phyloP scores from a whole-genome alignment of 441 rosid genomes.

The Erodium trifolium region DNA sequence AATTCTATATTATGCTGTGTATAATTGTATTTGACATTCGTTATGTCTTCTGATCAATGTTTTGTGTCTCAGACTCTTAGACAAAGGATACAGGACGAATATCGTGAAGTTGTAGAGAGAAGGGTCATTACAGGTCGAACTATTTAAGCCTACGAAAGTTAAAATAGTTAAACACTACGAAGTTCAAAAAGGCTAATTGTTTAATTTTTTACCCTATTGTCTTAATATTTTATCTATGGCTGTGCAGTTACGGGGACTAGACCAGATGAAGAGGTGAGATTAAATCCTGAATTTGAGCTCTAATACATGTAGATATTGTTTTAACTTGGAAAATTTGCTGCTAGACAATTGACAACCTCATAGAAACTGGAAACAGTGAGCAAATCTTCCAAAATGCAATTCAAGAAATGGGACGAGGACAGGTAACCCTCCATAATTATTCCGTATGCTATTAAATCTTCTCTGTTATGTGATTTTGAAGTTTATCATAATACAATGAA shows the following conservation, averaged over 20 bases:
- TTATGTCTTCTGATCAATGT: constrained; percentile 19
- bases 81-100: constrained; percentile 76
- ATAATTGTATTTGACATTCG: not conserved
- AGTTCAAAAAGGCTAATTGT: no score
- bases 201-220: constrained; percentile 9
- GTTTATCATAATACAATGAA: no score
- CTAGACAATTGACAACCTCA: constrained; percentile 74
- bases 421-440: constrained; percentile 31
- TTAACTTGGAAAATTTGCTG: constrained; percentile 19
- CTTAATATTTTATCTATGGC: constrained; percentile 18
- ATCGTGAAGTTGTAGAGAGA: constrained; percentile 85
- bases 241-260: constrained; percentile 54
- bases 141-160: no score
- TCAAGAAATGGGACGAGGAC: constrained; percentile 87
- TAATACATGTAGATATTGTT: constrained; percentile 13
- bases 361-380: constrained; percentile 90
- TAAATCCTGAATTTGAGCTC: constrained; percentile 14
- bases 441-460: not conserved
- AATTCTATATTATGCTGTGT: constrained; percentile 2
- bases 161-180: no score
- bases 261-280: constrained; percentile 66
- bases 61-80: constrained; percentile 53
- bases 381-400: constrained; percentile 88
- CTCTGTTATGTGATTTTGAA: not conserved
- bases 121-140: constrained; percentile 64